These are phyloP conservation scores for Mortierella sp. DNA, from an alignment of 371 early-diverging fungal genomes.

Conservation along the genomic window DNA sequence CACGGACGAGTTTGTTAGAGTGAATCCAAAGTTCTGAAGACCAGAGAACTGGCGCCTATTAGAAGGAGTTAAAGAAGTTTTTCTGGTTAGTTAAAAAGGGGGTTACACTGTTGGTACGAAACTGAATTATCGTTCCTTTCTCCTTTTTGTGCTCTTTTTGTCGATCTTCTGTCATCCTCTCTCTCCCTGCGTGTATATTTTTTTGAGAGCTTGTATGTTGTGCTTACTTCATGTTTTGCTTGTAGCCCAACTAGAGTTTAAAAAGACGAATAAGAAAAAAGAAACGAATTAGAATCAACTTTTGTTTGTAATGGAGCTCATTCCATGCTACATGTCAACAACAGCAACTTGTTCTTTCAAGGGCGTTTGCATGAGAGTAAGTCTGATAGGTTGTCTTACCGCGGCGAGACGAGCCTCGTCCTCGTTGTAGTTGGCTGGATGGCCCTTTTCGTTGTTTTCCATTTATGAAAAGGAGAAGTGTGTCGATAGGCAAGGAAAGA, in stretches of 20 bases:
- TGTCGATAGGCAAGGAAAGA: background rate
- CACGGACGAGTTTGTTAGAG: constrained; percentile 51
- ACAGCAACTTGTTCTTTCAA: background rate
- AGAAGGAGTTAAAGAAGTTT: background rate
- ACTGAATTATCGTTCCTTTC: background rate
- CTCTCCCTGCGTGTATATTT: no score
- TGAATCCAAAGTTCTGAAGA: constrained; percentile 59
- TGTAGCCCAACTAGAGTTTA: constrained; percentile 43
- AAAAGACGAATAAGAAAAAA: background rate
- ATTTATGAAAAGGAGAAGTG: background rate
- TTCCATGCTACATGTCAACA: background rate
- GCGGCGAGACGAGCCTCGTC: constrained; percentile 57
- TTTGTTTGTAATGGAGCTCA: background rate
- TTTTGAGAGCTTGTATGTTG: background rate
- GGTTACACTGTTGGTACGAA: no score
- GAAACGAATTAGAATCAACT: background rate
- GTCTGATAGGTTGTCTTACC: constrained; percentile 7
- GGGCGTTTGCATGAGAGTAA: background rate
- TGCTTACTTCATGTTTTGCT: constrained; percentile 59
- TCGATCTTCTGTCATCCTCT: background rate
- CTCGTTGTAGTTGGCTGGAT: constrained; percentile 49
- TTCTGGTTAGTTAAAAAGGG: background rate
- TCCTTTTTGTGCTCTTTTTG: background rate
- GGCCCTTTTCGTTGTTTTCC: constrained; percentile 52
- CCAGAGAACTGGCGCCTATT: constrained; percentile 57